phyloP scores from a whole-genome alignment of 2,329 filamentous ascomycete species.

The Spiromastix sp. region DNA sequence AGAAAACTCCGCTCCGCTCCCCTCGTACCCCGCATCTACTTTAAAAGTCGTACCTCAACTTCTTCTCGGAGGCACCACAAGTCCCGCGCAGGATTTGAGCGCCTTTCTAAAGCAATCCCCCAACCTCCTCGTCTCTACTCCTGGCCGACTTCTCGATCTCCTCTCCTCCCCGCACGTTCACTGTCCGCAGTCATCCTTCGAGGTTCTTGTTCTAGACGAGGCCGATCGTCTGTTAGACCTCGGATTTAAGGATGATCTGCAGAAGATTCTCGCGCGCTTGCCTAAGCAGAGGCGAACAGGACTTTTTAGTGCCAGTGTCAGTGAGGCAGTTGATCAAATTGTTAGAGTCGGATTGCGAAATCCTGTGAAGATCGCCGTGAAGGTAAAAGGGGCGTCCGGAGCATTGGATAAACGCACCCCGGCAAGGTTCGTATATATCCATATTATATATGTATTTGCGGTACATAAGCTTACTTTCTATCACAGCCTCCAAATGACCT shows the following conservation, averaged over 20 bases:
- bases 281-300: slow-evolving; percentile 92
- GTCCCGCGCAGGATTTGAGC: slow-evolving; percentile 74
- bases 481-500: slow-evolving; percentile 71
- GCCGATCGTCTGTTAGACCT: slow-evolving; percentile 86
- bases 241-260: slow-evolving; percentile 85
- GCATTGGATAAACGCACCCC: slow-evolving; percentile 79
- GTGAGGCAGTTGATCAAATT: slow-evolving; percentile 85
- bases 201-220: slow-evolving; percentile 87
- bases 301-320: slow-evolving; percentile 91
- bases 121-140: slow-evolving; percentile 83
- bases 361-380: slow-evolving; percentile 88
- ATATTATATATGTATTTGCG: slow-evolving; percentile 7
- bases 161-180: slow-evolving; percentile 79
- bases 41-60: slow-evolving; percentile 69
- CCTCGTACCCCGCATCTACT: slow-evolving; percentile 36
- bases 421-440: slow-evolving; percentile 43
- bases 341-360: slow-evolving; percentile 87
- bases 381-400: slow-evolving; percentile 71
- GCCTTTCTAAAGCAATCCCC: slow-evolving; percentile 74
- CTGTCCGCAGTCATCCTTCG: slow-evolving; percentile 79
- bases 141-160: slow-evolving; percentile 79
- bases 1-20: slow-evolving; percentile 14
- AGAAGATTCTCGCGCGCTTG: slow-evolving; percentile 69
- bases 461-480: slow-evolving; percentile 7
- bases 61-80: slow-evolving; percentile 67